These are phyloP conservation scores for Plenodomus lindquistii DNA, from an alignment of 2,329 filamentous ascomycete genomes.

Conservation along the genomic window DNA sequence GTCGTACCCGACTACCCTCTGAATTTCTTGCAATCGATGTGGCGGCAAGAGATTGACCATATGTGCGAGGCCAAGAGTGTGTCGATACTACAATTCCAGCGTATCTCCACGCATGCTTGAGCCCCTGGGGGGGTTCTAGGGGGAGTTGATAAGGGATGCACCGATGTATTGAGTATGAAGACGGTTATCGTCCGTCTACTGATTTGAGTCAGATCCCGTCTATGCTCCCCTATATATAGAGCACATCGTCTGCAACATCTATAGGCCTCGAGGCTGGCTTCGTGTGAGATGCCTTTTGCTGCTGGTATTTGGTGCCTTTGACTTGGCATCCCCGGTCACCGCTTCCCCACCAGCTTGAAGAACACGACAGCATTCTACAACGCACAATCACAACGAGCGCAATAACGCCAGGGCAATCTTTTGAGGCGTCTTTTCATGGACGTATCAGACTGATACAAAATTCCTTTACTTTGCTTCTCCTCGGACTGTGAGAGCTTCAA, in stretches of 20 bases:
- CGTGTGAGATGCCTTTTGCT: background rate
- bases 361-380: background rate
- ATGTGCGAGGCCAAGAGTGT: background rate
- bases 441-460: background rate
- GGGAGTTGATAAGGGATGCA: background rate
- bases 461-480: background rate
- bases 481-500: background rate
- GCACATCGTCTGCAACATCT: background rate
- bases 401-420: background rate
- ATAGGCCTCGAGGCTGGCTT: background rate
- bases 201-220: background rate
- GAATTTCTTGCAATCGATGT: background rate
- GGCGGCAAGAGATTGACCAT: background rate
- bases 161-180: background rate
- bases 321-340: background rate
- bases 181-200: background rate
- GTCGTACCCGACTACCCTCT: background rate
- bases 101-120: background rate
- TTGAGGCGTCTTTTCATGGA: background rate
- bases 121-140: background rate
- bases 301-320: background rate
- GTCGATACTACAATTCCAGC: background rate
- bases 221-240: background rate
- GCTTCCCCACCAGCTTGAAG: background rate
- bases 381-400: background rate